phyloP scores from a whole-genome alignment of 441 rosid species.

The Bocquillonia castaneifolia region DNA sequence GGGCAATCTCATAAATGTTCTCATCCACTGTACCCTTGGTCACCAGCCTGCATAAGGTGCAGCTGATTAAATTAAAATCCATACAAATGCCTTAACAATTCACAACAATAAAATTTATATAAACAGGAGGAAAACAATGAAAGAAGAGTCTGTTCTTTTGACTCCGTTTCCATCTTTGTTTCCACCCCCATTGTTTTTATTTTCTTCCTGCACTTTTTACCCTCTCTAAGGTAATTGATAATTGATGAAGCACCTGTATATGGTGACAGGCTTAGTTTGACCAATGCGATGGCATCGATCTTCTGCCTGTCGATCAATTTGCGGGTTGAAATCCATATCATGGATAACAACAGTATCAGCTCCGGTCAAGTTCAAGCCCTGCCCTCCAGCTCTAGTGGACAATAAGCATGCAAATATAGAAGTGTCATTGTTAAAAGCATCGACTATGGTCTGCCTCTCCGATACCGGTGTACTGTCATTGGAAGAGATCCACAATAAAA shows the following conservation, averaged over 20 bases:
- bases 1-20: slow-evolving; percentile 85
- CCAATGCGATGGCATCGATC: slow-evolving; percentile 97
- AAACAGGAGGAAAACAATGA: not conserved
- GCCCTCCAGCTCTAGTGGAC: slow-evolving; percentile 94
- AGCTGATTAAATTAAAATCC: not conserved
- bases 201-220: not conserved
- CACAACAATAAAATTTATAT: not conserved
- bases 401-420: slow-evolving; percentile 81
- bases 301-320: slow-evolving; percentile 93
- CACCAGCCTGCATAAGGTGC: slow-evolving; percentile 50
- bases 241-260: slow-evolving; percentile 53
- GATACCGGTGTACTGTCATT: slow-evolving; percentile 77
- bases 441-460: slow-evolving; percentile 85
- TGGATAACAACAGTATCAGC: slow-evolving; percentile 88
- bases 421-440: slow-evolving; percentile 67
- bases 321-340: slow-evolving; percentile 96
- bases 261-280: slow-evolving; percentile 82
- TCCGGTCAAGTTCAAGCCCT: slow-evolving; percentile 90
- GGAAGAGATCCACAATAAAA: slow-evolving; percentile 10
- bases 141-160: not conserved
- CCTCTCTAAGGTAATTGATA: not conserved
- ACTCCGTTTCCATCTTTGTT: not conserved
- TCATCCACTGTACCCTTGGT: slow-evolving; percentile 90
- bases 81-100: not conserved
- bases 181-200: not conserved